Conservation (phyloP, 139 green algal genomes). For the Chlorella sp. region DNA sequence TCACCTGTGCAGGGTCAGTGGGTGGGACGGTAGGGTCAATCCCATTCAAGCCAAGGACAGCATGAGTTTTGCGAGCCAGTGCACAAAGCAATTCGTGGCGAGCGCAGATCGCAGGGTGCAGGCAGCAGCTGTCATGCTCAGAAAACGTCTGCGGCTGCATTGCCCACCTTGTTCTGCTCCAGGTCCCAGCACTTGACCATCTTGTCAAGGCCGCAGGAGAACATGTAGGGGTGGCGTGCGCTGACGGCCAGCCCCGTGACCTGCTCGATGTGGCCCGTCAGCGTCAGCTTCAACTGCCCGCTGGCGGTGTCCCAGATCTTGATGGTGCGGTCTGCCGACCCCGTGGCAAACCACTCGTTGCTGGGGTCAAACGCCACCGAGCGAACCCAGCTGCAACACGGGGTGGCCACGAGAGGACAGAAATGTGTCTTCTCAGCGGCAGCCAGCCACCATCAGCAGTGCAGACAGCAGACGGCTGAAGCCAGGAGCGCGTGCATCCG, state of each 20-base stretch:
- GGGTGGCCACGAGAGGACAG: too few relatives aligned
- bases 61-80: too few relatives aligned
- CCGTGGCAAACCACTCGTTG: constrained; percentile 98
- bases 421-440: neutral
- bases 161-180: constrained; percentile 96
- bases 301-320: constrained; percentile 96
- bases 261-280: constrained; percentile 99
- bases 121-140: too few relatives aligned
- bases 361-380: constrained; percentile 92
- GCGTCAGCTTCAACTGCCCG: constrained; percentile 96
- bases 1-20: constrained; percentile 77
- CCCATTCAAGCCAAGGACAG: too few relatives aligned
- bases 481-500: too few relatives aligned
- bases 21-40: too few relatives aligned
- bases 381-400: constrained; percentile 85
- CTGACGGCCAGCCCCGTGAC: constrained; percentile 93
- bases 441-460: neutral
- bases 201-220: constrained; percentile 96
- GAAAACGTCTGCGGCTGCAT: too few relatives aligned
- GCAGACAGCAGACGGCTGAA: too few relatives aligned
- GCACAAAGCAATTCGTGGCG: too few relatives aligned
- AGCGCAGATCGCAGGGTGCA: too few relatives aligned
- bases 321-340: constrained; percentile 95
- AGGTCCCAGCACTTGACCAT: constrained; percentile 99
- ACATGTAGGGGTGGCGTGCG: constrained; percentile 97